phyloP scores from a whole-genome alignment of 1,284 basidiomycete genomes.

The Coniferiporia weirii region DNA sequence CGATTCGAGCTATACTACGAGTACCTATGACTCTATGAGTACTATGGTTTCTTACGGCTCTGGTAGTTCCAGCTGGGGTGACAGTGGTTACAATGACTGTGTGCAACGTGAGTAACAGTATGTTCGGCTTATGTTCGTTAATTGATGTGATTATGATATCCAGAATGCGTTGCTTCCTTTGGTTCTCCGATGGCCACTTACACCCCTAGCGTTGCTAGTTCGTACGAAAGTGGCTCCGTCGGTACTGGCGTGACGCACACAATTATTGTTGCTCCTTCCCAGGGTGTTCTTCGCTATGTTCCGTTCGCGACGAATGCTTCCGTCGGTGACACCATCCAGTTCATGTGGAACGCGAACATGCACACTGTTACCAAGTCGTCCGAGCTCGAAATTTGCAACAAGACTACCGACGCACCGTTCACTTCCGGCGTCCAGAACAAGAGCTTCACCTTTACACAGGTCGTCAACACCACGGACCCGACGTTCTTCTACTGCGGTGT shows the following conservation, averaged over 20 bases:
- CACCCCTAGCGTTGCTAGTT: constrained; percentile 36
- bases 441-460: constrained; percentile 61
- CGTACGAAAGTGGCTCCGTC: constrained; percentile 24
- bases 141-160: not conserved
- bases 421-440: constrained; percentile 57
- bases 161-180: constrained; percentile 63
- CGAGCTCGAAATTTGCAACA: constrained; percentile 62
- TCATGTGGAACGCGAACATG: constrained; percentile 67
- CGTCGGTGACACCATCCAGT: constrained; percentile 68
- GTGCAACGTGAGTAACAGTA: constrained; percentile 52
- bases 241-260: constrained; percentile 55
- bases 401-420: constrained; percentile 53
- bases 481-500: constrained; percentile 69
- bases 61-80: constrained; percentile 53
- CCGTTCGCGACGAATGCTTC: constrained; percentile 70
- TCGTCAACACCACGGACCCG: constrained; percentile 65
- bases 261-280: constrained; percentile 68
- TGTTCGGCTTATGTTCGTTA: not conserved
- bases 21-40: constrained; percentile 17
- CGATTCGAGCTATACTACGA: too few species aligned
- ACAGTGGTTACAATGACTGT: constrained; percentile 58
- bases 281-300: constrained; percentile 69
- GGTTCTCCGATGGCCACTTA: constrained; percentile 40
- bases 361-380: constrained; percentile 78
- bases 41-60: constrained; percentile 54